Percentiles rank a stretch among this genome's conserved stretches.
These are phyloP conservation scores for Xylariales sp. DNA, from an alignment of 2,329 filamentous ascomycete genomes.

Conservation along the genomic window DNA sequence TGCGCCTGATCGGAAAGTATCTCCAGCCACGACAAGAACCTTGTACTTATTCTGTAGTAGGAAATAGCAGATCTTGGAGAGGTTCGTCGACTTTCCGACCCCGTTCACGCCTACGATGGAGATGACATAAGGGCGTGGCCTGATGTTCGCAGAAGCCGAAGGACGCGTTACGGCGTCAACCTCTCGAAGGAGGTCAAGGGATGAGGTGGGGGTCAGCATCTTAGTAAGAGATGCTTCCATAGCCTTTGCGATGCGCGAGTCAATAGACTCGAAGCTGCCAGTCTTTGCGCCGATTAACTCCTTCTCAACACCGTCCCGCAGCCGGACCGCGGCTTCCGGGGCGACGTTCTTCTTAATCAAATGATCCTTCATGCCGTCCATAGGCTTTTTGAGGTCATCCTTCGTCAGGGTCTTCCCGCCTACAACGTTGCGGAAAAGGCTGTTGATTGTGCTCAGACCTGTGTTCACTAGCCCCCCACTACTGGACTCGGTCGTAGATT, in stretches of 20 bases:
- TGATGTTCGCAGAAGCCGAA: conserved; percentile 55
- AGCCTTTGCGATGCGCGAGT: conserved; percentile 74
- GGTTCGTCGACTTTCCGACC: conserved; percentile 95
- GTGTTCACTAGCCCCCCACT: conserved; percentile 69
- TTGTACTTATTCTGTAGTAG: conserved; percentile 95
- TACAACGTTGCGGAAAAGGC: conserved; percentile 89
- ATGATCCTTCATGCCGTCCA: conserved; percentile 96
- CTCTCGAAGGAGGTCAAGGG: conserved; percentile 88
- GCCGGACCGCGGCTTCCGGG: conserved; percentile 82
- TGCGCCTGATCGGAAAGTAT: conserved; percentile 94
- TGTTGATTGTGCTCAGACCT: conserved; percentile 75
- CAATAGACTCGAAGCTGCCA: conserved; percentile 83
- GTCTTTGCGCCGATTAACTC: conserved; percentile 90
- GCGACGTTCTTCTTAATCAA: conserved; percentile 94
- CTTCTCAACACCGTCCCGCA: conserved; percentile 87
- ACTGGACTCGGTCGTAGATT: conserved; percentile 40
- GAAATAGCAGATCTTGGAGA: conserved; percentile 98
- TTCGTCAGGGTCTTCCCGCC: conserved; percentile 90
- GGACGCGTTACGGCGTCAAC: conserved; percentile 76
- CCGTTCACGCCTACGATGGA: conserved; percentile 98
- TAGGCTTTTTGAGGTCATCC: conserved; percentile 82
- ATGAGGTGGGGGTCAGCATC: conserved; percentile 93
- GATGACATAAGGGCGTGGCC: conserved; percentile 84
- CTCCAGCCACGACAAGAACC: conserved; percentile 88
- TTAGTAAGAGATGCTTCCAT: conserved; percentile 92